A percentile compares a stretch with the other conserved stretches of the same genome.
These are phyloP conservation scores for Ceratocystis smalleyi DNA, from an alignment of 2,329 filamentous ascomycete genomes.

Conservation along the genomic window DNA sequence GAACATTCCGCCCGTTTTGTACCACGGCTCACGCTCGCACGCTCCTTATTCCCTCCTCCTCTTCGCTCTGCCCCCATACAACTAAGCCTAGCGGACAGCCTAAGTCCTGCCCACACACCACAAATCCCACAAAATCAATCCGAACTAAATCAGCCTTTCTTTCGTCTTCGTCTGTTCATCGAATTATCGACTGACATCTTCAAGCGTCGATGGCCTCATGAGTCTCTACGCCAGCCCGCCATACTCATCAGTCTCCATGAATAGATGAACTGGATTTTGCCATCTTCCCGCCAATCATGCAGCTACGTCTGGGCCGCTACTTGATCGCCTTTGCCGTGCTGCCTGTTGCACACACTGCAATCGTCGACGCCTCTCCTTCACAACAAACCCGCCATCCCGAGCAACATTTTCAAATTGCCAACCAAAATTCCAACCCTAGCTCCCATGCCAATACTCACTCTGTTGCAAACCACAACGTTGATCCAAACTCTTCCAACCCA, in stretches of 20 bases:
- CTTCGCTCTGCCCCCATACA: background rate
- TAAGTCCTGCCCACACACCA: background rate
- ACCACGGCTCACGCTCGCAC: background rate
- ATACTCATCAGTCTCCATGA: slow-evolving; percentile 13
- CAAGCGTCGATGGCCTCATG: slow-evolving; percentile 16
- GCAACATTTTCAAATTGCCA: background rate
- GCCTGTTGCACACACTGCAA: slow-evolving; percentile 17
- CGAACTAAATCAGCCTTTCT: background rate
- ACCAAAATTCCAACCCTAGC: background rate
- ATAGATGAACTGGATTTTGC: slow-evolving; percentile 13
- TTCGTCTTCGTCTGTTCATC: background rate
- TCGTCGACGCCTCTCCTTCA: slow-evolving; percentile 13
- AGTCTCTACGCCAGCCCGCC: slow-evolving; percentile 14
- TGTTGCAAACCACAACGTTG: background rate
- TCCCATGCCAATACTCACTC: background rate
- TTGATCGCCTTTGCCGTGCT: slow-evolving; percentile 17
- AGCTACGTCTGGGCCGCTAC: slow-evolving; percentile 14
- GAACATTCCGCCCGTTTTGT: background rate
- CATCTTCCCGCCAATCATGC: slow-evolving; percentile 15
- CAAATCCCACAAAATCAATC: slow-evolving; percentile 2
- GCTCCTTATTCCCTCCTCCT: background rate
- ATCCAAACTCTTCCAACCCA: background rate
- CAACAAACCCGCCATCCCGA: slow-evolving; percentile 13
- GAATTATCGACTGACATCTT: background rate
- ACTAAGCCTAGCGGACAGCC: background rate